Evolutionary conservation across 768 basidiomycete genomes (phyloP), one percentile per base, ranked within the genome.

Genomic region (Myochromella boudieri): DNA sequence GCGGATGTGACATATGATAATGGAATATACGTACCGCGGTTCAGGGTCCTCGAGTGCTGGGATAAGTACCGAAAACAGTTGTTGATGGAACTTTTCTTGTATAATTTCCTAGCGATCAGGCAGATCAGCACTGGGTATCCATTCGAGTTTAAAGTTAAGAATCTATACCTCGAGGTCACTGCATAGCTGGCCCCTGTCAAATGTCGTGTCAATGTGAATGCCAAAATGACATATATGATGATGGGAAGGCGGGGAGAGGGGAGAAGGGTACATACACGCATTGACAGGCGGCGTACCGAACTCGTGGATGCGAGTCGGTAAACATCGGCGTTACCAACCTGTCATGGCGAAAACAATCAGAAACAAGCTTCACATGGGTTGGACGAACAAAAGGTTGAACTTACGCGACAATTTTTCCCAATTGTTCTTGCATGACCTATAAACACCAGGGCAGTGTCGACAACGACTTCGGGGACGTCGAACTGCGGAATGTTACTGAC

Each of bases 251-350:
- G 33, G 14, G 33, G 33, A 6, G 18, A 34, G n/a, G 20, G 24
- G 24, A 4, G 17, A 43, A 12, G 7, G 18, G 15, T 6, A 72
- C 75, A 56, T 74, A 92, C 90, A 91, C 73, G 74, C 90, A 91
- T 68, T 94, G 91, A 66, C 90, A 90, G 34, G 91, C 89, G 2
- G 90, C 91, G 50, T 75, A 66, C 51, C 87, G 57, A 55, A 91
- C 88, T 64, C 77, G 72, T 3, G 91, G 91, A 68, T 94, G 85
- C 0, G 81, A 61, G 61, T 95, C 91, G 22, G 71, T 69, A 59
- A 92, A 91, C 76, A 86, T 81, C 0, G 88, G 89, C 0, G 78
- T 76, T 11, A 92, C 86, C 11, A 92, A 72, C 26, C 89, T 90
- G 46, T 7, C 1, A 2, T 39, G 40, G 26, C 40, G 29, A 15